Evolutionary conservation across 495 filamentous ascomycete species (phyloP).

Genomic region (Aspergillus wentii): DNA sequence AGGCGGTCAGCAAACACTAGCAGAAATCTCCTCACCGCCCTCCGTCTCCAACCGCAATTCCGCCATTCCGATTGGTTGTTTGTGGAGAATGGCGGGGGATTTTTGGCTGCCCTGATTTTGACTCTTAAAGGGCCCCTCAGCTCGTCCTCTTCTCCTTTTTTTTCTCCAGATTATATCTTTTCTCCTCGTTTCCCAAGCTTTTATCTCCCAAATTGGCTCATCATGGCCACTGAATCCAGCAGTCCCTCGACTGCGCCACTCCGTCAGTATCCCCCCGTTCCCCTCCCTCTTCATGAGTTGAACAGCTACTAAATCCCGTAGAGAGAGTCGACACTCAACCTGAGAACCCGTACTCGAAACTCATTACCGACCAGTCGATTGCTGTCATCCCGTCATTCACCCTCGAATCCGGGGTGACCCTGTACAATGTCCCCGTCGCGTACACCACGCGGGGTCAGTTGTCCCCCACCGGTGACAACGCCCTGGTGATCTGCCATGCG

Average conservation of each 20-base stretch:
- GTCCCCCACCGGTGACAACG: conserved; percentile 75
- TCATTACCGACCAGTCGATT: conserved; percentile 84
- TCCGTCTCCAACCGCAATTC: background rate
- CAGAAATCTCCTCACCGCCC: conserved; percentile 8
- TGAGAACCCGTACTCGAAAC: conserved; percentile 83
- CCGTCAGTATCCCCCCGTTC: conserved; percentile 39
- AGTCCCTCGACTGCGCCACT: conserved; percentile 18
- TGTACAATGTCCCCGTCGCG: conserved; percentile 86
- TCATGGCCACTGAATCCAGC: conserved; percentile 25
- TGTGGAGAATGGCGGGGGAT: background rate
- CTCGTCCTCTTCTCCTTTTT: background rate
- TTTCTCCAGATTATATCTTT: background rate
- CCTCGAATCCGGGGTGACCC: conserved; percentile 84
- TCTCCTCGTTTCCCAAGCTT: conserved; percentile 3
- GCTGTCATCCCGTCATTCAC: conserved; percentile 84
- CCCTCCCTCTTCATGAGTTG: conserved; percentile 7
- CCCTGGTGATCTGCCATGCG: conserved; percentile 94
- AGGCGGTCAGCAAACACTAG: background rate
- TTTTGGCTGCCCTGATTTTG: background rate
- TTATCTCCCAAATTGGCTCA: conserved; percentile 5
- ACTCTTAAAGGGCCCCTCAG: conserved; percentile 3
- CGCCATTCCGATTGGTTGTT: background rate
- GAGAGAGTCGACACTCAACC: conserved; percentile 63
- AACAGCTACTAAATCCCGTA: conserved; percentile 60
- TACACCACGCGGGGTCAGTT: conserved; percentile 84